Percentiles rank a stretch among this genome's conserved stretches.
Evolutionary conservation across 345 rosid genomes (phyloP).

Genomic region (Citrus maxima): DNA sequence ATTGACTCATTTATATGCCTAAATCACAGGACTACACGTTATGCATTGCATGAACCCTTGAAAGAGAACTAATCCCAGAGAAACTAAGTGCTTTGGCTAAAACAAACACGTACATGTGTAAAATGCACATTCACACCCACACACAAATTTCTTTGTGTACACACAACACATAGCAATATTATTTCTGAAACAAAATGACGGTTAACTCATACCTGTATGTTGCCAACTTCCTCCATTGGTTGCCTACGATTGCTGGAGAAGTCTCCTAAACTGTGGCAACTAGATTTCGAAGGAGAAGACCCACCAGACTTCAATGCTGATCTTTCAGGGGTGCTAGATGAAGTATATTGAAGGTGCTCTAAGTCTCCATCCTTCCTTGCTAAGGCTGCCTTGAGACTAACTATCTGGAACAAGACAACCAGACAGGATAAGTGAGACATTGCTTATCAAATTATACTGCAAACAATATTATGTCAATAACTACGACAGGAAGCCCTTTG

Average conservation of each 20-base stretch:
- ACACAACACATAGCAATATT: background rate
- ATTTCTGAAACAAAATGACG: background rate
- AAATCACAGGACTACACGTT: too few species aligned
- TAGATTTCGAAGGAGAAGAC: conserved; percentile 43
- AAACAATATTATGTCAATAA: background rate
- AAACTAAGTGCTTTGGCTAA: background rate
- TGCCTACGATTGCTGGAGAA: conserved; percentile 35
- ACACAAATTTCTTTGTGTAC: background rate
- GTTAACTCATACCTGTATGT: conserved; percentile 50
- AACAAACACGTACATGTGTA: background rate
- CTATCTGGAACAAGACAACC: conserved; percentile 44
- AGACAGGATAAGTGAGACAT: background rate
- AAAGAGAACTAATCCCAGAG: background rate
- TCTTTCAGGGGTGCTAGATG: conserved; percentile 46
- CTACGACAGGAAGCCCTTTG: background rate
- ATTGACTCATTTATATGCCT: background rate
- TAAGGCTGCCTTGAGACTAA: conserved; percentile 66
- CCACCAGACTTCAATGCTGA: conserved; percentile 42
- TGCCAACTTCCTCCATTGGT: conserved; percentile 51
- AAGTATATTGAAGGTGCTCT: conserved; percentile 35
- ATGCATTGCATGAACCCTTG: background rate
- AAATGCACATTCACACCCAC: background rate
- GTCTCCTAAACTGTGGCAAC: conserved; percentile 35
- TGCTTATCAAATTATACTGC: background rate
- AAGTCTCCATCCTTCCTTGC: conserved; percentile 56